These are phyloP conservation scores for Cyclaneusma minus DNA, from an alignment of 2,329 filamentous ascomycete genomes.

Conservation along the genomic window DNA sequence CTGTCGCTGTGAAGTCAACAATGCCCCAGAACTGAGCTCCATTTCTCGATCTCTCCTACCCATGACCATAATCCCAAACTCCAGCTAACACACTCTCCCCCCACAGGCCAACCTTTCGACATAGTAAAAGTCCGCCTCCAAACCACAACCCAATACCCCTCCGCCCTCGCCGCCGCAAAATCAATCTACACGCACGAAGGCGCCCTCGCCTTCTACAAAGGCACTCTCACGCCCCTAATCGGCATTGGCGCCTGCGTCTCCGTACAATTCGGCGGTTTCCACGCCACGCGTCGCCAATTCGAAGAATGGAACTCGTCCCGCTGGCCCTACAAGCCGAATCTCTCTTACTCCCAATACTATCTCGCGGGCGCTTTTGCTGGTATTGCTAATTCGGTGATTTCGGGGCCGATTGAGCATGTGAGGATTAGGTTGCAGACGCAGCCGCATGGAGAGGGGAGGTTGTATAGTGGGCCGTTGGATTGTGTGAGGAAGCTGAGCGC, in stretches of 20 bases:
- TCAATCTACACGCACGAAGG: slow-evolving; percentile 84
- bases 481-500: slow-evolving; percentile 73
- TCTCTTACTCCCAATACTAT: slow-evolving; percentile 81
- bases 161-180: slow-evolving; percentile 64
- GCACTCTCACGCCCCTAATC: slow-evolving; percentile 83
- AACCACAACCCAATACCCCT: slow-evolving; percentile 68
- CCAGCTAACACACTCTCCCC: slow-evolving; percentile 8
- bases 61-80: too few species aligned
- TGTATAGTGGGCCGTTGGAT: slow-evolving; percentile 78
- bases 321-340: slow-evolving; percentile 24
- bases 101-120: slow-evolving; percentile 56
- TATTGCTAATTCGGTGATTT: slow-evolving; percentile 75
- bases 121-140: slow-evolving; percentile 97
- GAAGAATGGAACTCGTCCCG: slow-evolving; percentile 53
- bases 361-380: slow-evolving; percentile 83
- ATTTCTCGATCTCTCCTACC: too few species aligned
- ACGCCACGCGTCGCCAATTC: slow-evolving; percentile 75
- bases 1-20: too few species aligned
- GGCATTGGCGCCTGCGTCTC: slow-evolving; percentile 96
- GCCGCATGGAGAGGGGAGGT: slow-evolving; percentile 63
- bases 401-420: slow-evolving; percentile 89
- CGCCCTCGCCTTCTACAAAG: slow-evolving; percentile 90
- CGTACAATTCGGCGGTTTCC: slow-evolving; percentile 97
- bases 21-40: too few species aligned
- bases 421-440: slow-evolving; percentile 93